These are phyloP conservation scores for Magnaporthales sp. DNA, from an alignment of 2,329 filamentous ascomycete genomes.

Conservation along the genomic window DNA sequence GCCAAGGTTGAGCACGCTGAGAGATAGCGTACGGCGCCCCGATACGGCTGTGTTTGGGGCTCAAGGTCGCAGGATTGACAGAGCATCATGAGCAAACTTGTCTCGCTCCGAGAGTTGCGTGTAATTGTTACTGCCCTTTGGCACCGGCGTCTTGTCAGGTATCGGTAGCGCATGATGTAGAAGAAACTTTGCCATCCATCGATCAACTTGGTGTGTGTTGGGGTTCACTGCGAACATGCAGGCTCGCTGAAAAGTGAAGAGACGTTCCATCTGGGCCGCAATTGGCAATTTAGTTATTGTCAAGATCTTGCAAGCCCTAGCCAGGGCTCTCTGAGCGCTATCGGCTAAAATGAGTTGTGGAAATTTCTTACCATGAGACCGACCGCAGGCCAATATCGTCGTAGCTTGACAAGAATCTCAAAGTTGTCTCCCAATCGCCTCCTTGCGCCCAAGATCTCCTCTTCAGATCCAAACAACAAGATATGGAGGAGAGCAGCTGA, in stretches of 20 bases:
- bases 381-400: slow-evolving; percentile 10
- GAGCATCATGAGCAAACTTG: neutral
- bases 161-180: slow-evolving; percentile 10
- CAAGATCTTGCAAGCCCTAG: too few relatives aligned
- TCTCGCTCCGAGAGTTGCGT: neutral
- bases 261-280: slow-evolving; percentile 5
- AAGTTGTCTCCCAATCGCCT: slow-evolving; percentile 10
- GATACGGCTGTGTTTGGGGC: too few relatives aligned
- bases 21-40: too few relatives aligned
- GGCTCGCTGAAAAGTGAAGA: slow-evolving; percentile 9
- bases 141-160: slow-evolving; percentile 4
- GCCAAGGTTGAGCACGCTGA: neutral
- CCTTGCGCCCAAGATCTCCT: slow-evolving; percentile 6
- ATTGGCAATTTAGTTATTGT: too few relatives aligned
- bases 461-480: slow-evolving; percentile 19
- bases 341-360: too few relatives aligned
- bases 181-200: slow-evolving; percentile 12
- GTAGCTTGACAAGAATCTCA: slow-evolving; percentile 10
- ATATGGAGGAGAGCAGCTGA: slow-evolving; percentile 24
- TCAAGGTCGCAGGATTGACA: neutral
- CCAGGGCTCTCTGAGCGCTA: too few relatives aligned
- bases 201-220: slow-evolving; percentile 9
- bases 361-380: slow-evolving; percentile 3
- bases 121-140: neutral
- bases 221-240: slow-evolving; percentile 8